Percentiles rank a stretch among this genome's conserved stretches.
phyloP scores from a whole-genome alignment of 805 yeast species.

The Teunomyces kruisii region DNA sequence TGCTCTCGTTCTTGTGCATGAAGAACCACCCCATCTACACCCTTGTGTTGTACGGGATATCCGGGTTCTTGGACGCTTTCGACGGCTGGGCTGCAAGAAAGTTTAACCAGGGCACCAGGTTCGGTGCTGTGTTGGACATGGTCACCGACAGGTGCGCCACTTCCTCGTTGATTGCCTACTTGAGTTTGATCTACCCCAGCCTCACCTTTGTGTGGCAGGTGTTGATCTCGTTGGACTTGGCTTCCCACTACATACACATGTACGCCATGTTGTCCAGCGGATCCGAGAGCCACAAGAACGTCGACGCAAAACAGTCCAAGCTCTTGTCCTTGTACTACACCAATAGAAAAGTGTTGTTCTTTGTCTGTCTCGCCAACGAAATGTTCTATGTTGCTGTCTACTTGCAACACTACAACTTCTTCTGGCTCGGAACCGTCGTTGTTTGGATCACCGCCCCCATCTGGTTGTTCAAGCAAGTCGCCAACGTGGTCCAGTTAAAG shows the following conservation, averaged over 20 bases:
- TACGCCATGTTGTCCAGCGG: conserved; percentile 87
- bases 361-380: conserved; percentile 92
- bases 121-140: conserved; percentile 98
- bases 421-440: conserved; percentile 61
- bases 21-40: conserved; percentile 78
- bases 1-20: conserved; percentile 82
- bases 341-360: conserved; percentile 76
- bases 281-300: conserved; percentile 77
- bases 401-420: conserved; percentile 62
- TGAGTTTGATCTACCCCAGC: conserved; percentile 76
- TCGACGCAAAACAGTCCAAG: conserved; percentile 67
- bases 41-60: conserved; percentile 72
- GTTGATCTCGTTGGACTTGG: conserved; percentile 78
- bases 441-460: conserved; percentile 71
- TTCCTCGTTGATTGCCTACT: conserved; percentile 82
- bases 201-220: conserved; percentile 75
- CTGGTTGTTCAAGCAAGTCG: conserved; percentile 86
- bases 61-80: conserved; percentile 91
- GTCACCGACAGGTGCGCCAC: conserved; percentile 98
- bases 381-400: conserved; percentile 88
- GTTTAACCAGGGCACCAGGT: conserved; percentile 82
- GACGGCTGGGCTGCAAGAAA: conserved; percentile 95
- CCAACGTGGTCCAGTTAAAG: conserved; percentile 84
- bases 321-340: conserved; percentile 84
- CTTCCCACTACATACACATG: conserved; percentile 98